Evolutionary conservation across 192 early-diverging fungal species (phyloP), one percentile per base, ranked within the genome.

Genomic region (Dissophora globulifera): DNA sequence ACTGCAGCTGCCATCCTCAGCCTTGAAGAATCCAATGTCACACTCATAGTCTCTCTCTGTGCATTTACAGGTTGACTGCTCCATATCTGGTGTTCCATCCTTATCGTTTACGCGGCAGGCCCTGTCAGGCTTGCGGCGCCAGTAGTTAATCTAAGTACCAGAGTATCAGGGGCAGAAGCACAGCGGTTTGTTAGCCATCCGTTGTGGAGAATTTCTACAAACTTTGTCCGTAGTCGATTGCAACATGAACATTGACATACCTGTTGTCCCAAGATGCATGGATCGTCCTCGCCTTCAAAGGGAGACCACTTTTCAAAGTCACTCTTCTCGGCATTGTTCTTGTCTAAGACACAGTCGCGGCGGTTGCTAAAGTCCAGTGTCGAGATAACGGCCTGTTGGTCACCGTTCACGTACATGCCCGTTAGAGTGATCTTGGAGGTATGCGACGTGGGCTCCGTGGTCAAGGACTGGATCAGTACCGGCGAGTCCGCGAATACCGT

Each of bases 251-350:
- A 52, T 22, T 51, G 49, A 40, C 32, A 26, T 63, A 88, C 83
- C 58, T 86, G 67, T 59, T 72, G 61, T 15, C 89, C 89, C 16
- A 89, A 72, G 6, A 89, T 68, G 55, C 93, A 94, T 13, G 83
- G 79, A 50, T 90, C 79, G 22, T 87, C 88, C 31, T 88, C 83
- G 25, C 84, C 82, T n/a, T 85, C 84, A 45, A 86, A 84, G 1
- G 90, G 88, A n/a, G 83, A 85, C 95, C 95, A 97, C 58, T 84
- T 67, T 62, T 97, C 94, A 89, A 96, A 99, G 74, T 97, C 96
- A 67, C 85, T 91, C 60, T 85, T 84, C 1, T 82, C 81, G 16
- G 75, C 62, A 54, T 90, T 81, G 25, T 64, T 17, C 3, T 70
- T 67, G 59, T 90, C 81, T 49, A 87, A 45, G 2, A 62, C 52